Evolutionary conservation across 2,329 filamentous ascomycete species (phyloP), one percentile per base, ranked within the genome.

Genomic region (Fusarium palustre): DNA sequence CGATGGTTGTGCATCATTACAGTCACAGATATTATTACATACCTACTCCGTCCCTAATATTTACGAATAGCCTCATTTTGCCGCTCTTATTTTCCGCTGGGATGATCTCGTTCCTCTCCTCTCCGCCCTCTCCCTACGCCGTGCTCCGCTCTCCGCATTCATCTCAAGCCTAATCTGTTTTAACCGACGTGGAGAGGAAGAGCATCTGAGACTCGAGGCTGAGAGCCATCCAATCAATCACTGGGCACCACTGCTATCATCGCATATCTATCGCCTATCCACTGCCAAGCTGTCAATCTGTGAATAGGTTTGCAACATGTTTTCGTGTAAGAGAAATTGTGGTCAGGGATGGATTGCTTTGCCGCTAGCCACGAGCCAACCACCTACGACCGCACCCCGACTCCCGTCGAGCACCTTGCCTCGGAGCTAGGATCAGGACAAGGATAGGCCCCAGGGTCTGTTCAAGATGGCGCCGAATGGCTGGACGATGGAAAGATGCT

Each of bases 291-390:
- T 70, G 69, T 72, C 56, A 59, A 60, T 69, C 66, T 70, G 55
- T 65, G 66, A 72, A 72, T 68, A 46, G 72, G 73, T 76, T 78
- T 77, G 77, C 76, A 76, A 77, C 74, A 75, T 74, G 68, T 65
- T 76, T 65, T 78, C 71, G 75, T 78, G 77, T 78, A 78, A 79
- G 75, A 79, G 77, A 79, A 79, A 78, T 74, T 50, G 69, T 63
- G 56, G 57, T 56, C 55, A 66, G 63, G 49, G 66, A 64, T 64
- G 46, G 31, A 65, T 38, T 65, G 60, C 57, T 74, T 69, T 59
- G 59, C 72, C 66, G 61, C 72, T 49, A 56, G 31, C 39, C 39
- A 59, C 34, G 54, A 58, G 57, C 68, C 72, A 74, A 71, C 74
- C 71, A 74, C 69, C 65, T 66, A 70, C 71, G 63, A 65, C 55